A percentile compares a stretch with the other conserved stretches of the same genome.
These are phyloP conservation scores for Arabidopsis lyrata DNA, from an alignment of 441 rosid species.

Conservation along the genomic window DNA sequence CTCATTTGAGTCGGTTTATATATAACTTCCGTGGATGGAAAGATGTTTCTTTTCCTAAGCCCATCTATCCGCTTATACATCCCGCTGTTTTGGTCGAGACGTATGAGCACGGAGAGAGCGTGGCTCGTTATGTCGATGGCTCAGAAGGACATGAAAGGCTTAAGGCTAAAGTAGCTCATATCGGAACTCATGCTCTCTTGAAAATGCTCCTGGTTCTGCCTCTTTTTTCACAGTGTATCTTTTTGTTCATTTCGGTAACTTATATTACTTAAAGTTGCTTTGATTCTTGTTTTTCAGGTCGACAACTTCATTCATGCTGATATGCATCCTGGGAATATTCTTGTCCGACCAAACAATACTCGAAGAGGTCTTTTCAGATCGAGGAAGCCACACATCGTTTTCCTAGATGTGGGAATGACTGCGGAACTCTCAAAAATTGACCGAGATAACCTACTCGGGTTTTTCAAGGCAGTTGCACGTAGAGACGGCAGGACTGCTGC, in stretches of 20 bases:
- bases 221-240: conserved; percentile 29
- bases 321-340: conserved; percentile 76
- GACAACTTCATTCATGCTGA: conserved; percentile 72
- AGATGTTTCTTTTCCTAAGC: conserved; percentile 73
- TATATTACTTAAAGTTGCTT: background rate
- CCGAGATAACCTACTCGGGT: conserved; percentile 61
- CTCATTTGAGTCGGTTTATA: conserved; percentile 62
- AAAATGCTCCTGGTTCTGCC: conserved; percentile 68
- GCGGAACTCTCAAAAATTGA: conserved; percentile 67
- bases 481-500: conserved; percentile 66
- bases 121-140: conserved; percentile 63
- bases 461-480: conserved; percentile 68
- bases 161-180: conserved; percentile 64
- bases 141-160: conserved; percentile 53
- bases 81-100: conserved; percentile 69
- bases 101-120: conserved; percentile 67
- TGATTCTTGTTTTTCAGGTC: conserved; percentile 47
- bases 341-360: conserved; percentile 54
- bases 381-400: conserved; percentile 66
- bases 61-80: conserved; percentile 67
- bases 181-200: conserved; percentile 68
- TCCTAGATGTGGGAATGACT: conserved; percentile 74
- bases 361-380: conserved; percentile 54
- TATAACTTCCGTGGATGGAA: conserved; percentile 69
- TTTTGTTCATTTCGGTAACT: background rate